Conservation (phyloP, 176 grass and related monocot genomes). For the Secale cereale region DNA sequence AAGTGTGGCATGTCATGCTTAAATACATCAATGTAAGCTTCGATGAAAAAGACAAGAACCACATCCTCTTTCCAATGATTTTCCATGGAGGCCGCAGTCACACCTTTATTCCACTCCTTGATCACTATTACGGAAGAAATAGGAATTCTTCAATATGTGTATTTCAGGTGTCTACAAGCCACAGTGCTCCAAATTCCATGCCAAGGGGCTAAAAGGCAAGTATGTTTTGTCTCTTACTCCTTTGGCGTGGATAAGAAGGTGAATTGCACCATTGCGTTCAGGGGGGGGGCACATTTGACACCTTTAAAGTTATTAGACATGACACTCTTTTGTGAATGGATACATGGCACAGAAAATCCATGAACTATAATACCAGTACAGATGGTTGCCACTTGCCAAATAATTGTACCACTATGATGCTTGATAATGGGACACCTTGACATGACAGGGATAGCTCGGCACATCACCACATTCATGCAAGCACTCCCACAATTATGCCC, state of each 20-base stretch:
- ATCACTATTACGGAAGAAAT: not conserved
- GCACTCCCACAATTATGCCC: not conserved
- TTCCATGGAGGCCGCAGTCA: not conserved
- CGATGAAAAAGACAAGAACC: not conserved
- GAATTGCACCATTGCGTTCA: not conserved
- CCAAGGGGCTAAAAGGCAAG: not conserved
- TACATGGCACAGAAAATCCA: not conserved
- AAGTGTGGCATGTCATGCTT: not conserved
- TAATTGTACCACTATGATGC: not conserved
- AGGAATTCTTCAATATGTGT: not conserved
- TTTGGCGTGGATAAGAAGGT: not conserved
- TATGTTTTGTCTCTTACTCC: not conserved
- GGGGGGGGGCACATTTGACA: not conserved
- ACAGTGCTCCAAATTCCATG: not conserved
- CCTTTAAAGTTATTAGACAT: not conserved
- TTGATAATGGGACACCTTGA: not conserved
- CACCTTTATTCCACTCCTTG: not conserved
- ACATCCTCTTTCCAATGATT: not conserved
- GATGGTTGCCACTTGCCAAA: not conserved
- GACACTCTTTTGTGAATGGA: not conserved
- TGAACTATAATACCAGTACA: not conserved
- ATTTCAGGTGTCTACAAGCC: not conserved
- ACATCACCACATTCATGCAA: not conserved
- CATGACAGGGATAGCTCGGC: not conserved
- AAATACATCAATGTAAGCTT: not conserved